Evolutionary conservation across 768 basidiomycete genomes (phyloP).

Genomic region (Cyclocybe aegerita): DNA sequence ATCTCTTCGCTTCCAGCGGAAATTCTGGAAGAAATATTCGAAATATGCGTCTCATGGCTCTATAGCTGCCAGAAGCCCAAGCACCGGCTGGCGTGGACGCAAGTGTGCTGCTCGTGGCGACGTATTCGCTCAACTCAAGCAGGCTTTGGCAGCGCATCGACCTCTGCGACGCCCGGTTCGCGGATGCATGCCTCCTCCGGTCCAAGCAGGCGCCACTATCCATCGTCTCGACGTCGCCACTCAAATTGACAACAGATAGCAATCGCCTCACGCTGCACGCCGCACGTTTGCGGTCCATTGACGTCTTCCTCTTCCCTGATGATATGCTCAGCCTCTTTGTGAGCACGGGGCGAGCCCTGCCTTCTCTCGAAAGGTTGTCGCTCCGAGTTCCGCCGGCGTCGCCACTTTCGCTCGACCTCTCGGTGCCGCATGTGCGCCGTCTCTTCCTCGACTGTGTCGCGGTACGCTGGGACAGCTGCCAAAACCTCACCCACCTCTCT

Average conservation of each 20-base stretch:
- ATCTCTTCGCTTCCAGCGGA: slow-evolving; percentile 36
- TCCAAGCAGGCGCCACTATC: slow-evolving; percentile 34
- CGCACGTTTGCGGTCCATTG: slow-evolving; percentile 30
- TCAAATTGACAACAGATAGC: slow-evolving; percentile 22
- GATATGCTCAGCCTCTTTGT: slow-evolving; percentile 32
- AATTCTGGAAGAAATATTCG: slow-evolving; percentile 40
- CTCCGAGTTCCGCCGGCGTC: slow-evolving; percentile 29
- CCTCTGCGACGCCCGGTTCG: slow-evolving; percentile 30
- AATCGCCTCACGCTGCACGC: slow-evolving; percentile 24
- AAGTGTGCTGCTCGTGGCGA: slow-evolving; percentile 40
- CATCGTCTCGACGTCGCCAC: slow-evolving; percentile 28
- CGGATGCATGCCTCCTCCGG: slow-evolving; percentile 33
- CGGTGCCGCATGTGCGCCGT: slow-evolving; percentile 29
- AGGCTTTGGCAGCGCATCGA: slow-evolving; percentile 41
- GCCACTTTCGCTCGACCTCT: slow-evolving; percentile 21
- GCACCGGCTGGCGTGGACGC: slow-evolving; percentile 37
- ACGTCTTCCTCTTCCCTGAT: slow-evolving; percentile 34
- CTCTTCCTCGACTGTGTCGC: slow-evolving; percentile 34
- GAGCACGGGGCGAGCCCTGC: slow-evolving; percentile 22
- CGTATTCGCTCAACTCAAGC: slow-evolving; percentile 30
- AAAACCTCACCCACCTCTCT: slow-evolving; percentile 30
- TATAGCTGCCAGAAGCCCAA: slow-evolving; percentile 26
- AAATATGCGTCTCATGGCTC: slow-evolving; percentile 35
- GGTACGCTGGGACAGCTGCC: slow-evolving; percentile 32
- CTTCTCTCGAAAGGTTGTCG: slow-evolving; percentile 29